Base-by-base conservation (phyloP, 371 early-diverging fungal genomes). In the Mucor indicus region DNA sequence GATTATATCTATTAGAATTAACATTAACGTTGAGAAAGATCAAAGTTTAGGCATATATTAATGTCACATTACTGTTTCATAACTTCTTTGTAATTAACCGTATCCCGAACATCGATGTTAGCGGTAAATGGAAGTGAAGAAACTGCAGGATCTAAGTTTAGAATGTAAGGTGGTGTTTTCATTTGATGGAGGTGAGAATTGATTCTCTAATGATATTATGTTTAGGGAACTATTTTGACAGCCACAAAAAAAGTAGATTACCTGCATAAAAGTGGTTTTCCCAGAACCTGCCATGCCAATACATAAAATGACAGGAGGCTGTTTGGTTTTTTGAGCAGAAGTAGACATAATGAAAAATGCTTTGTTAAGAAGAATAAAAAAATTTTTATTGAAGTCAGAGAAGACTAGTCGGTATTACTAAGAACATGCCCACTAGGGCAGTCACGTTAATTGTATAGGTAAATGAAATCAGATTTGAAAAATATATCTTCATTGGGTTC, bases 271-370 rank as follows among this genome's bases (percentile, higher is more conserved):
- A 6, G 98, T 95, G 6, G 97, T 96, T 66, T 99, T 99, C 43
- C 99, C 99, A 15, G 92, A 90, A 20, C 99, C 99, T 13, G 99
- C 99, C 98, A 99, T 98, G 35, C 99, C 96, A 53, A 95, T 92
- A 61, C 86, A 86, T 16, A 95, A 80, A 49, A 95, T 83, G 55
- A 86, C 87, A 17, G 89, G 85, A 16, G 95, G 92, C 52, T 79
- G 68, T 47, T 76, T 75, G 12, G 62, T 67, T 10, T 48, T 36
- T n/a, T n/a, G n/a, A n/a, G n/a, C n/a, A n/a, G n/a, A n/a, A n/a
- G n/a, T n/a, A n/a, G 12, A 3, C 13, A 16, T n/a, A 15, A 35
- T 42, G 30, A 9, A 31, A 27, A 7, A 29, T 29, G 5, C 7
- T 29, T 29, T 11, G 29, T 29, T 29, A 29, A 7, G 29, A 11